A percentile compares a stretch with the other conserved stretches of the same genome.
Conservation (phyloP, 495 filamentous ascomycete species). For the Penicillium lagena region DNA sequence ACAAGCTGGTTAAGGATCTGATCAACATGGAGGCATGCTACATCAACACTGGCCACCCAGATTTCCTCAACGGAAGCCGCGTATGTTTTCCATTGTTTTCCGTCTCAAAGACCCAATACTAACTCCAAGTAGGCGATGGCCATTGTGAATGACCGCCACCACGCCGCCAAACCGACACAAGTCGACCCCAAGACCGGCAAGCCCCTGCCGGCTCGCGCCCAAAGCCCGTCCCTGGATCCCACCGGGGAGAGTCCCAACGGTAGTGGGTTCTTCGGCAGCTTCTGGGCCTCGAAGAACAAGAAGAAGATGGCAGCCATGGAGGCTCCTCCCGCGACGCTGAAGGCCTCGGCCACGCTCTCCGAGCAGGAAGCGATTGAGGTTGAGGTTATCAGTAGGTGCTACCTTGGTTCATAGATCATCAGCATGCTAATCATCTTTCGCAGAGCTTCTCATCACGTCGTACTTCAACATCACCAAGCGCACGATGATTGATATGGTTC, state of each 20-base stretch:
- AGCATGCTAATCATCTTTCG: conserved; percentile 1
- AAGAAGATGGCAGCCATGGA: conserved; percentile 99
- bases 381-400: conserved; percentile 88
- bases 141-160: conserved; percentile 88
- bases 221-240: conserved; percentile 57
- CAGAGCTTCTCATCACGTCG: conserved; percentile 89
- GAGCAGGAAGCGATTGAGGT: conserved; percentile 94
- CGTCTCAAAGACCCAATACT: conserved; percentile 9
- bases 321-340: conserved; percentile 83
- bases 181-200: conserved; percentile 99
- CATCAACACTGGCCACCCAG: conserved; percentile 97
- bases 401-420: too few species aligned
- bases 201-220: conserved; percentile 71
- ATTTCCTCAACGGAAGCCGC: conserved; percentile 93
- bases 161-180: conserved; percentile 76
- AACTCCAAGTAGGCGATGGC: conserved; percentile 70
- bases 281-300: conserved; percentile 98
- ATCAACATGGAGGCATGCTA: conserved; percentile 96
- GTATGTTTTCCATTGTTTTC: conserved; percentile 34
- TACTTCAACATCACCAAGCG: conserved; percentile 98
- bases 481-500: conserved; percentile 99
- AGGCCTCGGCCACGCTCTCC: conserved; percentile 84
- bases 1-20: conserved; percentile 91
- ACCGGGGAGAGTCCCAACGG: conserved; percentile 51
- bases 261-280: conserved; percentile 89